These are phyloP conservation scores for Lagenidium sp. DNA, from an alignment of 352 stramenopile species.

Conservation along the genomic window DNA sequence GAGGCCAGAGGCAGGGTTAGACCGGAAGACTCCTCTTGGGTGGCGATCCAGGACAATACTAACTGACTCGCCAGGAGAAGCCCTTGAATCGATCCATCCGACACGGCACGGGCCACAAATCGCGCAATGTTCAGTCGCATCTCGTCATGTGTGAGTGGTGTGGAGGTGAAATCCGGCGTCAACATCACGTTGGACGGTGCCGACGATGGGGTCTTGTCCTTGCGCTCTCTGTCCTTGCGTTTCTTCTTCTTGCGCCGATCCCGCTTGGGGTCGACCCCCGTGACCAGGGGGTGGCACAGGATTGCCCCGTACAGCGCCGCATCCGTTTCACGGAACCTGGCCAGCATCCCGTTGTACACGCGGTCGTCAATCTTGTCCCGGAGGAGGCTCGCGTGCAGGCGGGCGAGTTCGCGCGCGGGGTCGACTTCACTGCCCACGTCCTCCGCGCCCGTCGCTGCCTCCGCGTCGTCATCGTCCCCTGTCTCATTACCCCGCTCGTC, in stretches of 20 bases:
- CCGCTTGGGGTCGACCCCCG: conserved; percentile 63
- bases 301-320: conserved; percentile 78
- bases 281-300: conserved; percentile 75
- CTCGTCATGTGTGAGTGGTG: conserved; percentile 39
- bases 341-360: conserved; percentile 72
- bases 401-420: conserved; percentile 32
- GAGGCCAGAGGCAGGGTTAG: conserved; percentile 38
- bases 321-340: conserved; percentile 69
- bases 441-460: too few relatives aligned
- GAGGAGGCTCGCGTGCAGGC: conserved; percentile 41
- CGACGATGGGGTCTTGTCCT: conserved; percentile 41
- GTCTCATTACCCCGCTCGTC: conserved; percentile 48
- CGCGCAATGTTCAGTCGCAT: conserved; percentile 55
- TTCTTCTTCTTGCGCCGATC: conserved; percentile 85
- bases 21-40: conserved; percentile 13
- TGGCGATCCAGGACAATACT: conserved; percentile 37
- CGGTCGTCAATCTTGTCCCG: conserved; percentile 63
- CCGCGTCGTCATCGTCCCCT: conserved; percentile 21
- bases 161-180: conserved; percentile 50
- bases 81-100: conserved; percentile 65
- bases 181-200: conserved; percentile 44
- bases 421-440: conserved; percentile 13
- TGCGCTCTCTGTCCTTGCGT: conserved; percentile 69
- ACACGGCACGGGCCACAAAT: conserved; percentile 70
- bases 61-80: conserved; percentile 69